Percentiles rank a stretch among this genome's conserved stretches.
phyloP scores from a whole-genome alignment of 1,284 basidiomycete species.

The Moniliophthora roreri region DNA sequence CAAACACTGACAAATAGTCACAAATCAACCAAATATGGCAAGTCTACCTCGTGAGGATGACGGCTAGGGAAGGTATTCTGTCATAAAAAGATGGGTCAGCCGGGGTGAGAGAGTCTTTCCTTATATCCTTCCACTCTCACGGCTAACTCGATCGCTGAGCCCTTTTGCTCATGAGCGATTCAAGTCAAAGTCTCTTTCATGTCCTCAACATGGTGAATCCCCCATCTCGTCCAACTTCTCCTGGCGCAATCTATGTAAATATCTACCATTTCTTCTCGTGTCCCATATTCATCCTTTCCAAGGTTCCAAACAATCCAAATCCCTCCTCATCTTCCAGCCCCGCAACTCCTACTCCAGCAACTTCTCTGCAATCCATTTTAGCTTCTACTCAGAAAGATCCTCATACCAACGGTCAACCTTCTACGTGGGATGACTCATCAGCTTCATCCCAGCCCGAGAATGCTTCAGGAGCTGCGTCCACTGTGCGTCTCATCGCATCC shows the following conservation, averaged over 20 bases:
- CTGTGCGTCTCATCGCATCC: constrained; percentile 25
- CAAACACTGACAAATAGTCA: no score
- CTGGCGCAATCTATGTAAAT: constrained; percentile 4
- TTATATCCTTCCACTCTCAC: constrained; percentile 1
- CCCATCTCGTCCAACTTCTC: neutral
- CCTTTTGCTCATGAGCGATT: constrained; percentile 4
- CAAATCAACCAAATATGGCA: no score
- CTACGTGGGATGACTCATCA: constrained; percentile 38
- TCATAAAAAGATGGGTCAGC: neutral
- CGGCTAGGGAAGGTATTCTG: neutral
- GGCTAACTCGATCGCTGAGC: constrained; percentile 1
- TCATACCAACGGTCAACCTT: constrained; percentile 35
- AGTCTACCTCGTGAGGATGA: no score
- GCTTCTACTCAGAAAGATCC: constrained; percentile 46
- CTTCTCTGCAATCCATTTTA: constrained; percentile 64
- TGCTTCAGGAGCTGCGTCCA: constrained; percentile 18
- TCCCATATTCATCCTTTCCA: neutral
- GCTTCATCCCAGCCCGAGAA: constrained; percentile 23
- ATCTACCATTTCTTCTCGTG: neutral
- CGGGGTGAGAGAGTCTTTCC: neutral
- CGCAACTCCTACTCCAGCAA: constrained; percentile 36
- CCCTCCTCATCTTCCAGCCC: constrained; percentile 2
- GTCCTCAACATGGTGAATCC: neutral
- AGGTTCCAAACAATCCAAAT: constrained; percentile 4
- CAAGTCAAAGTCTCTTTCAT: neutral